Percentiles rank a stretch among this genome's conserved stretches.
Conservation (phyloP, 106 monocot species). For the Cymbidium sinense region DNA sequence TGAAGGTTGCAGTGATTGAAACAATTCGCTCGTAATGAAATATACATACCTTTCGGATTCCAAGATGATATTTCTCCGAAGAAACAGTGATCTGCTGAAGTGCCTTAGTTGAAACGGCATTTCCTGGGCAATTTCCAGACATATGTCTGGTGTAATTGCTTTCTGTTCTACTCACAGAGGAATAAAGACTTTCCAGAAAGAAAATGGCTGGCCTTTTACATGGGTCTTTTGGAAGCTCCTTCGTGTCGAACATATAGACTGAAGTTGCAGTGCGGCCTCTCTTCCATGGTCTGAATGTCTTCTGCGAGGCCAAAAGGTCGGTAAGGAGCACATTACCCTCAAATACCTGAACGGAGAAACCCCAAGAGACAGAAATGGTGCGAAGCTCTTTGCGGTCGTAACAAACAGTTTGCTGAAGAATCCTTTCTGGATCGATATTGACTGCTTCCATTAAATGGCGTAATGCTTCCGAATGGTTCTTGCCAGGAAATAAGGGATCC, state of each 20-base stretch:
- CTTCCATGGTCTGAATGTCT: constrained; percentile 68
- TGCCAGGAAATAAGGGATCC: constrained; percentile 61
- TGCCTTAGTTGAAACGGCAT: constrained; percentile 14
- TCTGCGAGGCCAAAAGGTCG: constrained; percentile 49
- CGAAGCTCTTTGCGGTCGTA: constrained; percentile 32
- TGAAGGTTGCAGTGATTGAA: neutral
- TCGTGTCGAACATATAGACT: constrained; percentile 69
- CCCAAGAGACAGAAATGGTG: constrained; percentile 81
- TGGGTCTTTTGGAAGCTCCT: constrained; percentile 43
- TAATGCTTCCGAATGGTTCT: constrained; percentile 34
- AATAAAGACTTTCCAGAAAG: constrained; percentile 40
- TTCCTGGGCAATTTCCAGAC: constrained; percentile 28
- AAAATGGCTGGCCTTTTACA: constrained; percentile 65
- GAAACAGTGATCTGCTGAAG: constrained; percentile 41
- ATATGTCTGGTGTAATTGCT: constrained; percentile 42
- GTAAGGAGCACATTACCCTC: constrained; percentile 58
- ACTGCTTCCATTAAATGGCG: constrained; percentile 49
- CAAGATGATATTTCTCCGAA: constrained; percentile 27
- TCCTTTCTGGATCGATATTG: constrained; percentile 39
- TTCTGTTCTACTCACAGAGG: constrained; percentile 15
- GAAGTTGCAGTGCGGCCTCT: constrained; percentile 22
- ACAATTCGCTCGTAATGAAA: neutral
- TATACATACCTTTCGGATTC: constrained; percentile 48
- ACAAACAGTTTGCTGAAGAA: constrained; percentile 77
- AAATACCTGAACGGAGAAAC: constrained; percentile 65